These are phyloP conservation scores for Opeltia flavorubescens DNA, from an alignment of 495 filamentous ascomycete genomes.

Conservation along the genomic window DNA sequence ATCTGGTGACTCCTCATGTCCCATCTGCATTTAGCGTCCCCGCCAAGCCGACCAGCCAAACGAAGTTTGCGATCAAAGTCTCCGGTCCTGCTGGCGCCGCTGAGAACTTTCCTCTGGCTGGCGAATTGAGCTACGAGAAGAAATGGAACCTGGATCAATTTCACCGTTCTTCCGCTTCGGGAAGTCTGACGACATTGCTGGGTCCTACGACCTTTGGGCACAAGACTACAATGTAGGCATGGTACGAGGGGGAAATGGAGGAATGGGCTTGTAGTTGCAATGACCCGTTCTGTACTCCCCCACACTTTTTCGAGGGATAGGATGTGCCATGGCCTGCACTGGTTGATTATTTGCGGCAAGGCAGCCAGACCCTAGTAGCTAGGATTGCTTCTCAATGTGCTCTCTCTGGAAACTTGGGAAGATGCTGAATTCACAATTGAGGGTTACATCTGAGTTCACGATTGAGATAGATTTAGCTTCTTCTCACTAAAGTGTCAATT, in stretches of 20 bases:
- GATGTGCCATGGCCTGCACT: neutral
- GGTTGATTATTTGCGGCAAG: no score
- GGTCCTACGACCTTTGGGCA: neutral
- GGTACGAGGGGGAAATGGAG: neutral
- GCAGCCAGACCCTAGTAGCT: no score
- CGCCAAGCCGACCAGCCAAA: slow-evolving; percentile 14
- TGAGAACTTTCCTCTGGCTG: neutral
- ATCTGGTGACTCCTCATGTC: neutral
- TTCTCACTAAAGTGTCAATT: no score
- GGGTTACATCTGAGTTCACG: no score
- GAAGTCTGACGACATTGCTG: slow-evolving; percentile 14
- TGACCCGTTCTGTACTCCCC: neutral
- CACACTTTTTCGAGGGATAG: neutral
- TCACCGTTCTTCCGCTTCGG: slow-evolving; percentile 6
- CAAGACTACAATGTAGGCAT: neutral
- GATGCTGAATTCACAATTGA: no score
- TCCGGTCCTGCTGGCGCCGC: neutral
- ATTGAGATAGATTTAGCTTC: no score
- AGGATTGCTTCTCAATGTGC: no score
- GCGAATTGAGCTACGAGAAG: slow-evolving; percentile 13
- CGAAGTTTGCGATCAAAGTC: slow-evolving; percentile 6
- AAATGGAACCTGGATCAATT: neutral
- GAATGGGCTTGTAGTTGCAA: neutral
- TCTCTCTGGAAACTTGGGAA: no score
- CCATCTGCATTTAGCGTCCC: slow-evolving; percentile 12